Base-by-base conservation (phyloP, 139 green algal genomes). In the Diplosphaera chodatii region DNA sequence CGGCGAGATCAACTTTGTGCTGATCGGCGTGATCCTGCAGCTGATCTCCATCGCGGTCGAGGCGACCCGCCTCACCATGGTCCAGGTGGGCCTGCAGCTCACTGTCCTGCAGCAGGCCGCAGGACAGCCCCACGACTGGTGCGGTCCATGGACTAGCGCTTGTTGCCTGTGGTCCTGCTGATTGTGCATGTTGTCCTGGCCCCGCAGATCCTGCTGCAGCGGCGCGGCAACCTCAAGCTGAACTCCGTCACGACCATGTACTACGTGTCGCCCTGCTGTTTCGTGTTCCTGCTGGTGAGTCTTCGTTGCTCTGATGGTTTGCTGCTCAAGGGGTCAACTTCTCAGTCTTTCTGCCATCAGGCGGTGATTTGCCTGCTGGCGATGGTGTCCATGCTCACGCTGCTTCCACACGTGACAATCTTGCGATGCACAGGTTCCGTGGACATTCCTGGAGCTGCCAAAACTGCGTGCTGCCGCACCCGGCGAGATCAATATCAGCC, bases 21-120 rank as follows among this genome's bases (percentile, higher is more conserved):
- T 90, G 27, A 82, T 78, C 22, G 93, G 93, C 18, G 69, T 98
- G 32, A 34, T 91, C 22, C 80, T 96, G 77, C 93, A 98, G 85
- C 88, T 98, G 25, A 77, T 77, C 5, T 87, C 93, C 13, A 83
- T 97, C 16, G 18, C 66, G 0, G 40, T 28, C 66, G 82, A 92
- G 85, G 88, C 89, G 3, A 79, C 88, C 56, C 78, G 89, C 8
- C 76, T 94, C 48, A 94, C 86, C 3, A 76, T 94, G 77, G 86
- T 96, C 25, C 93, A 98, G 75, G 85, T 98, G 40, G n/a, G n/a
- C n/a, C n/a, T n/a, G n/a, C n/a, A n/a, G n/a, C n/a, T n/a, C n/a
- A n/a, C n/a, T n/a, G n/a, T n/a, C n/a, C n/a, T n/a, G n/a, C n/a
- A n/a, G n/a, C n/a, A n/a, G n/a, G n/a, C n/a, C n/a, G n/a, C n/a